These are phyloP conservation scores for Corymbia maculata DNA, from an alignment of 345 rosid species.

Conservation along the genomic window DNA sequence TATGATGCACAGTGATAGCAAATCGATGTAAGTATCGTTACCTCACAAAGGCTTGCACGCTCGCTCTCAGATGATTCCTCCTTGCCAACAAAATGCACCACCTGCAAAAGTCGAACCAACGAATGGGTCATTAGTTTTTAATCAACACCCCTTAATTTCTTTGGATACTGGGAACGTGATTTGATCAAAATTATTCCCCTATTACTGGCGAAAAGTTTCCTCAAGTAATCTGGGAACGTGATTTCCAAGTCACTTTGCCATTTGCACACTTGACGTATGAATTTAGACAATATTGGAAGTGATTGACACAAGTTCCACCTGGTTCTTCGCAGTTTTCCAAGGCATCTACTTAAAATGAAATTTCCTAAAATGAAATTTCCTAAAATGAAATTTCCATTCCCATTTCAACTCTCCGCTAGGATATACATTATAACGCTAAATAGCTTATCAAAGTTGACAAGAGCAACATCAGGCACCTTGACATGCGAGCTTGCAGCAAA, in stretches of 20 bases:
- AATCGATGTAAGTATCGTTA: background rate
- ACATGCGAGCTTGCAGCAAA: background rate
- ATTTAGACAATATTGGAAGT: background rate
- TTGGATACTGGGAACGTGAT: background rate
- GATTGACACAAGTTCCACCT: background rate
- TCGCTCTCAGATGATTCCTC: constrained; percentile 54
- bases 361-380: background rate
- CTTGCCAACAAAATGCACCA: constrained; percentile 56
- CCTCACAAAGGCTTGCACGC: constrained; percentile 54
- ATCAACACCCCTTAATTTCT: background rate
- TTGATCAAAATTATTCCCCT: background rate
- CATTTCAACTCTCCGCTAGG: background rate
- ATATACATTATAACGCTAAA: background rate
- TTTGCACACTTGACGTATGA: background rate
- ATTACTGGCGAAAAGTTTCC: background rate
- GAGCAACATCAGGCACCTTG: background rate
- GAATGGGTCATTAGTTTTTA: background rate
- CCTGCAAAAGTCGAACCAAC: constrained; percentile 30
- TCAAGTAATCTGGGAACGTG: background rate
- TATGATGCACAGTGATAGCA: background rate
- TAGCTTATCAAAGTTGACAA: background rate
- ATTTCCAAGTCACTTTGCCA: background rate
- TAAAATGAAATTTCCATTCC: background rate
- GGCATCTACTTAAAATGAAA: background rate
- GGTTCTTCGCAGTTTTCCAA: background rate